Evolutionary conservation across 1,284 basidiomycete genomes (phyloP).

Genomic region (Sanguinoderma infundibulare): DNA sequence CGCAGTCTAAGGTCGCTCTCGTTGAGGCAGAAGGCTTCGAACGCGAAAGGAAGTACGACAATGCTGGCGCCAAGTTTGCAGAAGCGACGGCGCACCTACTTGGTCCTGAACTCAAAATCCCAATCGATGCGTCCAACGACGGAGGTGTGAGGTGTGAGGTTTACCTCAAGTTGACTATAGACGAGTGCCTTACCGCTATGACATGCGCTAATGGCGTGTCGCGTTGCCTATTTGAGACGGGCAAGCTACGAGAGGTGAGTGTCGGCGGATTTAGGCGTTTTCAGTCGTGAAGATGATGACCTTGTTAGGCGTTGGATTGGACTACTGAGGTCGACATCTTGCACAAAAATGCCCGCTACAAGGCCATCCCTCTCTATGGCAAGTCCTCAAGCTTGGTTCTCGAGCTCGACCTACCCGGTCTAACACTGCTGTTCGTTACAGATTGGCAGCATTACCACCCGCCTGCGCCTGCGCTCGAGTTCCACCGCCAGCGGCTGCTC

Average conservation of each 20-base stretch:
- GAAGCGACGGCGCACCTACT: constrained; percentile 16
- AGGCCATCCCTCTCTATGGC: constrained; percentile 12
- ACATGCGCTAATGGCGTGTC: constrained; percentile 21
- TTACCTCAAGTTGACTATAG: constrained; percentile 20
- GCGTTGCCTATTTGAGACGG: constrained; percentile 6
- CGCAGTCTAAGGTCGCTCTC: constrained; percentile 11
- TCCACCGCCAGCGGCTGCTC: constrained; percentile 22
- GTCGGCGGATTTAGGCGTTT: background rate
- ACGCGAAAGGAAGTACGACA: constrained; percentile 7
- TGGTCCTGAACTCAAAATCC: constrained; percentile 11
- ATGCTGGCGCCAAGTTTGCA: constrained; percentile 10
- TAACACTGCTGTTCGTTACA: background rate
- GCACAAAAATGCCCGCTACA: constrained; percentile 21
- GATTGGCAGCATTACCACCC: constrained; percentile 18
- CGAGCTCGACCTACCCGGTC: too few species aligned
- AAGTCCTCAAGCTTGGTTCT: background rate
- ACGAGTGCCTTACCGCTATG: constrained; percentile 24
- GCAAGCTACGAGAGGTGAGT: constrained; percentile 8
- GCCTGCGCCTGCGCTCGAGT: constrained; percentile 16
- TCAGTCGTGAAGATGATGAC: too few species aligned
- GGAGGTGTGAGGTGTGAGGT: constrained; percentile 18
- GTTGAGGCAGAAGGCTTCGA: constrained; percentile 12
- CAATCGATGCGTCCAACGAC: constrained; percentile 10
- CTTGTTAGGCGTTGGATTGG: constrained; percentile 21
- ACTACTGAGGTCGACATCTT: constrained; percentile 18